Evolutionary conservation across 1,139 yeast species (phyloP).

Genomic region (Pichia sorboxylosa): DNA sequence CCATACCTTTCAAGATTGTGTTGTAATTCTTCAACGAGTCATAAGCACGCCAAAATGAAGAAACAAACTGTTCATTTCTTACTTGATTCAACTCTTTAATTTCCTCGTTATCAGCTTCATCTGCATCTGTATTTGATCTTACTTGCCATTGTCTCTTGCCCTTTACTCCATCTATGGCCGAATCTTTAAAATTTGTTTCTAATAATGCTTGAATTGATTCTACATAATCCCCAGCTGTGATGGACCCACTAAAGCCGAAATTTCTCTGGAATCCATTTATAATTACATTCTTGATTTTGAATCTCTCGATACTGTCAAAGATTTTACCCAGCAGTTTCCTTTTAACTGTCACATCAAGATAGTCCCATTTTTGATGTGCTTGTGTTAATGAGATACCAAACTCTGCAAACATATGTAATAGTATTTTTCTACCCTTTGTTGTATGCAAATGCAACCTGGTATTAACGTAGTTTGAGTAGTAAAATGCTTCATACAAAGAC

Average conservation of each 20-base stretch:
- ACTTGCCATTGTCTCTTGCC: not conserved
- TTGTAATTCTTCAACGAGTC: slow-evolving; percentile 67
- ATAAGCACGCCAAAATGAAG: slow-evolving; percentile 92
- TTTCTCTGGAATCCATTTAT: slow-evolving; percentile 80
- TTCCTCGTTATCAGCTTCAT: slow-evolving; percentile 1
- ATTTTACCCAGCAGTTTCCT: slow-evolving; percentile 62
- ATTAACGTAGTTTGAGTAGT: slow-evolving; percentile 80
- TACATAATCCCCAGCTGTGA: slow-evolving; percentile 89
- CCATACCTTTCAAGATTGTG: slow-evolving; percentile 56
- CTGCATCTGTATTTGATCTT: not conserved
- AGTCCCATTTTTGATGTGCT: slow-evolving; percentile 88
- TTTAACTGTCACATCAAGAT: slow-evolving; percentile 74
- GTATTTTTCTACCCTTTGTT: slow-evolving; percentile 76
- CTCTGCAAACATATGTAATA: slow-evolving; percentile 86
- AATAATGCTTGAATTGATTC: slow-evolving; percentile 78
- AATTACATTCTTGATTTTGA: slow-evolving; percentile 74
- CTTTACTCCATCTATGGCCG: not conserved
- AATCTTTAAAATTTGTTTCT: slow-evolving; percentile 28
- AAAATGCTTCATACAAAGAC: slow-evolving; percentile 84
- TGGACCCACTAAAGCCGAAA: slow-evolving; percentile 76
- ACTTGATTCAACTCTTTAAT: slow-evolving; percentile 8
- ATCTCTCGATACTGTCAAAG: slow-evolving; percentile 55
- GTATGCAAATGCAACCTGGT: slow-evolving; percentile 84
- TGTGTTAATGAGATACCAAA: slow-evolving; percentile 90
- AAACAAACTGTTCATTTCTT: slow-evolving; percentile 66